phyloP scores from a whole-genome alignment of 495 filamentous ascomycete genomes.

The Terfezia claveryi region DNA sequence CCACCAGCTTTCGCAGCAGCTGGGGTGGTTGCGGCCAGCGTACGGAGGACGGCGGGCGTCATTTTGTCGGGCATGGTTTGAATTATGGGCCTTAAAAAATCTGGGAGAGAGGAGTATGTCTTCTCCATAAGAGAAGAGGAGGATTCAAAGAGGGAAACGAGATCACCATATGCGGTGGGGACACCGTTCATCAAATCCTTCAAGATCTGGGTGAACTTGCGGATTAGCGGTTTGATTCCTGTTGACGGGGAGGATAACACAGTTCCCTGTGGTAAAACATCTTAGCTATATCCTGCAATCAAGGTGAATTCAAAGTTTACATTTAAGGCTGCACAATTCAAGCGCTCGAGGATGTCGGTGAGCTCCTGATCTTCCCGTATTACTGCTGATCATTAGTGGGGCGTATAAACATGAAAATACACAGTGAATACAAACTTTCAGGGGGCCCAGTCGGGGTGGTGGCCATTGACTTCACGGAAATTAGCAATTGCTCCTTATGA shows the following conservation, averaged over 20 bases:
- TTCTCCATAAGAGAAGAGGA: slow-evolving; percentile 52
- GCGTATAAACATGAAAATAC: neutral
- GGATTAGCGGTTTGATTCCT: slow-evolving; percentile 46
- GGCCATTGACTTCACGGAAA: neutral
- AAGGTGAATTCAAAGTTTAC: too few species aligned
- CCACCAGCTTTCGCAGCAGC: slow-evolving; percentile 28
- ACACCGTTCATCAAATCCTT: slow-evolving; percentile 82
- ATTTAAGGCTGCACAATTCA: neutral
- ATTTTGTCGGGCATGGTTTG: slow-evolving; percentile 67
- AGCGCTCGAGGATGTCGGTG: neutral
- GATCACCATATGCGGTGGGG: slow-evolving; percentile 78
- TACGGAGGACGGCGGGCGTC: slow-evolving; percentile 51
- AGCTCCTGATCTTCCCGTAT: neutral
- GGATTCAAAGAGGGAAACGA: slow-evolving; percentile 56
- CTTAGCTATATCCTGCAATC: too few species aligned
- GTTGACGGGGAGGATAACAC: slow-evolving; percentile 65
- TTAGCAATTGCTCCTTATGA: neutral
- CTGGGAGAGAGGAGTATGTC: slow-evolving; percentile 56
- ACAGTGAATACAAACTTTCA: neutral
- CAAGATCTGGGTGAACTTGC: slow-evolving; percentile 68
- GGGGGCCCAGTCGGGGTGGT: neutral
- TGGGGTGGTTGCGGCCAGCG: slow-evolving; percentile 5
- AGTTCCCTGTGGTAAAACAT: slow-evolving; percentile 26
- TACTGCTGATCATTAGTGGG: neutral
- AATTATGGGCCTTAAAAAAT: slow-evolving; percentile 66